phyloP scores from a whole-genome alignment of 768 basidiomycete species.

The Leccinum obscurum region DNA sequence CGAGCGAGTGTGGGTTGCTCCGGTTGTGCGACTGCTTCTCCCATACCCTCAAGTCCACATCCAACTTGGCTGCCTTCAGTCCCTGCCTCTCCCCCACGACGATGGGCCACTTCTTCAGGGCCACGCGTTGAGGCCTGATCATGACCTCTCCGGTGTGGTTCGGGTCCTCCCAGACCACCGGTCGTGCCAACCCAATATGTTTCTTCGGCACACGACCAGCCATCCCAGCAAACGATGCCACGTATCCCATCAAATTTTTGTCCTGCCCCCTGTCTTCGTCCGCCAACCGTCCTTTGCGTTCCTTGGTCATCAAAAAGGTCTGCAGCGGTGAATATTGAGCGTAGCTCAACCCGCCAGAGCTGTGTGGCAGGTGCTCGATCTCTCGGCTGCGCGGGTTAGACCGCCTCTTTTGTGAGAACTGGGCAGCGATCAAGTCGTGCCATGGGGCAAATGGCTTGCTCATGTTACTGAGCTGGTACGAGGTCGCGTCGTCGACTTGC shows the following conservation, averaged over 20 bases:
- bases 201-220: conserved; percentile 22
- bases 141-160: conserved; percentile 30
- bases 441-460: conserved; percentile 21
- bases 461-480: conserved; percentile 29
- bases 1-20: conserved; percentile 50
- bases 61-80: conserved; percentile 38
- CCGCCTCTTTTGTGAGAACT: conserved; percentile 25
- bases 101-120: conserved; percentile 40
- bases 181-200: conserved; percentile 15
- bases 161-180: conserved; percentile 33
- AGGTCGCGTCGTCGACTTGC: conserved; percentile 21
- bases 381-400: conserved; percentile 26
- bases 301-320: conserved; percentile 46
- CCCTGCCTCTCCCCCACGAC: conserved; percentile 48
- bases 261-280: conserved; percentile 28
- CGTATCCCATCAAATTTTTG: conserved; percentile 11
- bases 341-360: conserved; percentile 62
- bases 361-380: conserved; percentile 69
- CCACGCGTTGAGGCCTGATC: conserved; percentile 28
- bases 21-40: conserved; percentile 31
- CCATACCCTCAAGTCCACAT: conserved; percentile 32
- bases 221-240: conserved; percentile 36
- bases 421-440: conserved; percentile 26
- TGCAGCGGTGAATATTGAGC: conserved; percentile 54
- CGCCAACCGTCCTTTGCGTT: conserved; percentile 61